These are phyloP conservation scores for Rickenella mellea DNA, from an alignment of 768 basidiomycete genomes.

Conservation along the genomic window DNA sequence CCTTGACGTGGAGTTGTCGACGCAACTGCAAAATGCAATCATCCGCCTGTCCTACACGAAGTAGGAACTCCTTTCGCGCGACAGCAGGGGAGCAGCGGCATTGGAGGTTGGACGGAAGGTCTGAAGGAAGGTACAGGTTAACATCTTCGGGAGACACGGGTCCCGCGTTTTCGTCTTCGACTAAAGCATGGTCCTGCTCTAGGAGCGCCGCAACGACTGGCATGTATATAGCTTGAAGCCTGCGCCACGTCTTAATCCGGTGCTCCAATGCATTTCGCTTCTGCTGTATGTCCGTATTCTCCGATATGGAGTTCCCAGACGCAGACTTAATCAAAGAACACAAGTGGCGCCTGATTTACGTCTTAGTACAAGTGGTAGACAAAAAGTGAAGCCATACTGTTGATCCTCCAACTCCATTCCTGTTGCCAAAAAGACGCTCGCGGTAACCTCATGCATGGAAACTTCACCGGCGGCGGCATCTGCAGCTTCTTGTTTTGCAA, in stretches of 20 bases:
- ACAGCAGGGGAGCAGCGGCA: no score
- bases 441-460: not conserved
- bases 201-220: constrained; percentile 3
- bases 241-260: constrained; percentile 4
- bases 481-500: not conserved
- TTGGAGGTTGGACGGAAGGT: constrained; percentile 4
- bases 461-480: not conserved
- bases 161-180: not conserved
- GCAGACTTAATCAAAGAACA: no score
- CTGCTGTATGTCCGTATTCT: not conserved
- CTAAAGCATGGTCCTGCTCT: no score
- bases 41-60: constrained; percentile 11
- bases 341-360: no score
- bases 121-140: constrained; percentile 14
- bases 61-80: constrained; percentile 11
- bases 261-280: not conserved
- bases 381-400: no score
- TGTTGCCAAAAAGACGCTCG: not conserved
- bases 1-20: constrained; percentile 7
- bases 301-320: no score
- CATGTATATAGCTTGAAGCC: constrained; percentile 9
- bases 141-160: not conserved
- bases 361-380: no score
- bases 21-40: constrained; percentile 11
- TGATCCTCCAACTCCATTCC: not conserved